Conservation (phyloP, 345 rosid genomes). For the Rhizophora mangle region DNA sequence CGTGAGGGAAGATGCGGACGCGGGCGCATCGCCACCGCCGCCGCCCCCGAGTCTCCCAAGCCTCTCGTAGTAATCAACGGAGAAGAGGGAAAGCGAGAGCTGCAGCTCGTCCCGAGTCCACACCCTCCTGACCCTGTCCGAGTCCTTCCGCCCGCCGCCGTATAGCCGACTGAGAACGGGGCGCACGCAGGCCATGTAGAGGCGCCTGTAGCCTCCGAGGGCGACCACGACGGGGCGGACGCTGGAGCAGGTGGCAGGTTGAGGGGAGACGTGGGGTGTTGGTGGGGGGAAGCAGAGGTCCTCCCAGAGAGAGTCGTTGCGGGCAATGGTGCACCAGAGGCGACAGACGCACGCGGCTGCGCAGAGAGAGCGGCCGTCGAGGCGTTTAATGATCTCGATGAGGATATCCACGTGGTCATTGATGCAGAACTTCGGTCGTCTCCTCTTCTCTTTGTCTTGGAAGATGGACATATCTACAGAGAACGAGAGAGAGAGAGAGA, state of each 20-base stretch:
- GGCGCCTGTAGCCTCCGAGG: constrained; percentile 85
- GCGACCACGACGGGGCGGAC: constrained; percentile 74
- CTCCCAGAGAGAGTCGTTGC: constrained; percentile 83
- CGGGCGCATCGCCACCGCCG: constrained; percentile 17
- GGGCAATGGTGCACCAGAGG: constrained; percentile 71
- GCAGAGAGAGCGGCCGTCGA: constrained; percentile 83
- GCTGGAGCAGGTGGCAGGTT: constrained; percentile 43
- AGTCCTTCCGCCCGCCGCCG: neutral
- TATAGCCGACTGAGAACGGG: constrained; percentile 54
- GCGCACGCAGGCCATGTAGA: constrained; percentile 73
- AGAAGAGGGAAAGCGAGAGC: constrained; percentile 82
- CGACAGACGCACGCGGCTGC: constrained; percentile 88
- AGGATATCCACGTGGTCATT: constrained; percentile 88
- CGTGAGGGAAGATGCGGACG: constrained; percentile 72
- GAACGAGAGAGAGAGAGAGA: neutral
- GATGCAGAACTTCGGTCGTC: constrained; percentile 39
- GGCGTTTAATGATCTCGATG: constrained; percentile 60
- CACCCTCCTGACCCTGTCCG: constrained; percentile 22
- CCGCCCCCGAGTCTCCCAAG: constrained; percentile 43
- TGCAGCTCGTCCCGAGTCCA: constrained; percentile 69
- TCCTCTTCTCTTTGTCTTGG: constrained; percentile 26
- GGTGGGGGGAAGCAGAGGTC: constrained; percentile 81
- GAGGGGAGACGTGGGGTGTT: constrained; percentile 47
- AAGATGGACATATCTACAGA: neutral
- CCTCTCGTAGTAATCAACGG: constrained; percentile 78